Conservation (phyloP, 2,329 filamentous ascomycete species). For the Diplodia mutila region DNA sequence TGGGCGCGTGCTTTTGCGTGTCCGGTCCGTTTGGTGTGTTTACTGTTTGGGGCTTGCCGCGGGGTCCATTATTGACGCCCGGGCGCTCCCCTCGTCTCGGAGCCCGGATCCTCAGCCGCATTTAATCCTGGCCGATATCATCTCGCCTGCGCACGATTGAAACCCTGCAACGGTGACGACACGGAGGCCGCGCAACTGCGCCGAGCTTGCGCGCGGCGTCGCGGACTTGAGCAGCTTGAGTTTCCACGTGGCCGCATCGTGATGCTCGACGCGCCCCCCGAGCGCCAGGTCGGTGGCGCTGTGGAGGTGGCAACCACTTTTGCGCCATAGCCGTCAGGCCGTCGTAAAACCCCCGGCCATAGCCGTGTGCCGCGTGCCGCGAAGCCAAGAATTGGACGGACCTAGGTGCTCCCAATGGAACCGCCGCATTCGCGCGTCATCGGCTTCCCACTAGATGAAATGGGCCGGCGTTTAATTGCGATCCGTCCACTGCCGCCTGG, state of each 20-base stretch:
- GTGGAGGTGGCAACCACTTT: constrained; percentile 10
- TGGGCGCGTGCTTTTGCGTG: neutral
- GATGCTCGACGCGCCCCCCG: neutral
- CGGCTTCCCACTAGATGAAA: neutral
- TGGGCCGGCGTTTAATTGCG: constrained; percentile 20
- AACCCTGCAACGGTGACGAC: neutral
- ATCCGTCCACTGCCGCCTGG: constrained; percentile 13
- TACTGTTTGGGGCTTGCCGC: neutral
- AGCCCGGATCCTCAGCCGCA: neutral
- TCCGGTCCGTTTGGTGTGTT: neutral
- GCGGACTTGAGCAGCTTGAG: neutral
- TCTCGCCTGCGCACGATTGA: neutral
- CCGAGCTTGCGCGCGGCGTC: neutral
- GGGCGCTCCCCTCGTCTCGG: constrained; percentile 10
- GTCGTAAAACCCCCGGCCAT: too few species aligned
- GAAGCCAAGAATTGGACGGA: constrained; percentile 4
- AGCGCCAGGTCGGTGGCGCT: neutral
- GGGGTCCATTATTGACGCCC: neutral
- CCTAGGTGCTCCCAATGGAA: neutral
- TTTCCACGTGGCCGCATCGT: neutral
- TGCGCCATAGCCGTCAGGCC: neutral
- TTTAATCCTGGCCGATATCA: neutral
- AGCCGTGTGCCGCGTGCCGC: neutral
- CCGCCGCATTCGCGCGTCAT: neutral
- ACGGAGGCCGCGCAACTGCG: neutral